Percentiles rank a stretch among this genome's conserved stretches.
Conservation (phyloP, 306 rosid species). For the Neltuma alba region DNA sequence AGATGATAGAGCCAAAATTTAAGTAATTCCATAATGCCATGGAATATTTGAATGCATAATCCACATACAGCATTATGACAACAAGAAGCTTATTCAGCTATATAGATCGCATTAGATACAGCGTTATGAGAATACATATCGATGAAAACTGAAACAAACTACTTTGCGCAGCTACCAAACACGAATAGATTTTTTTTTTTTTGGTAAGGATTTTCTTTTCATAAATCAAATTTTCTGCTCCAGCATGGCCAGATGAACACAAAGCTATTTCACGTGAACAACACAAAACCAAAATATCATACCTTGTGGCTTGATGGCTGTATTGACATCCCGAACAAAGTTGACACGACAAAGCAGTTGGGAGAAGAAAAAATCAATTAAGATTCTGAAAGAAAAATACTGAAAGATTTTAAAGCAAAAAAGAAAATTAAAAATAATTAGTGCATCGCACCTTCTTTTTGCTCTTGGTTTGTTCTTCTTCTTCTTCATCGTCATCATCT, state of each 20-base stretch:
- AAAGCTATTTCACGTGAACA: neutral
- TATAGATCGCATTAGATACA: neutral
- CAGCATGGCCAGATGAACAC: neutral
- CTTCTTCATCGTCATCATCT: slow-evolving; percentile 36
- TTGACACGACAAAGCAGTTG: neutral
- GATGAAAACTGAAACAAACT: neutral
- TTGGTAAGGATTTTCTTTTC: neutral
- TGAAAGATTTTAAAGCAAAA: neutral
- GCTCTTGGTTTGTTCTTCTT: slow-evolving; percentile 65
- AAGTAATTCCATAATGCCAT: neutral
- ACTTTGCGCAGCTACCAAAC: neutral
- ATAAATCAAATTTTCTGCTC: neutral
- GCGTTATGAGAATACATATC: neutral
- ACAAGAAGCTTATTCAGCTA: neutral
- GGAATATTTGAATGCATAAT: neutral
- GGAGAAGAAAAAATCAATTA: neutral
- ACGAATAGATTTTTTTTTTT: neutral
- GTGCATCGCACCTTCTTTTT: slow-evolving; percentile 61
- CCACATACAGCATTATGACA: neutral
- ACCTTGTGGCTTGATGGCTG: slow-evolving; percentile 71
- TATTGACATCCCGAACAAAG: slow-evolving; percentile 17
- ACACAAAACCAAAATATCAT: neutral
- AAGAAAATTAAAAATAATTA: neutral
- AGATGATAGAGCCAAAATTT: neutral
- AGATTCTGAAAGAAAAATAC: slow-evolving; percentile 14